These are phyloP conservation scores for Schizosaccharomyces lindneri DNA, from an alignment of 805 yeast genomes.

Conservation along the genomic window DNA sequence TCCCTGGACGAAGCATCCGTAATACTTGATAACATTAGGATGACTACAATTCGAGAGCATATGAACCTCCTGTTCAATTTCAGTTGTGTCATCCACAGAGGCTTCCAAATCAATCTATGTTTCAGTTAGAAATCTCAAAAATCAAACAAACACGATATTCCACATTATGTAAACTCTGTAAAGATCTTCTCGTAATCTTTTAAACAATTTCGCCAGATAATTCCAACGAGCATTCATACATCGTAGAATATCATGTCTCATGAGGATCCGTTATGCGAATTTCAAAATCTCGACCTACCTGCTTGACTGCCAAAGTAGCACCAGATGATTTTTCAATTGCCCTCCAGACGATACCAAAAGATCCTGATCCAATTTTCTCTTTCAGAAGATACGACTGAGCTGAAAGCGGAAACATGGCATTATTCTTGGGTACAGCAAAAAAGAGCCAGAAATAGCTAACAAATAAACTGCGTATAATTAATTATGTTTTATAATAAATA, in stretches of 20 bases:
- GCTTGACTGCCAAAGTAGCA: constrained; percentile 33
- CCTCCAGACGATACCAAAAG: constrained; percentile 1
- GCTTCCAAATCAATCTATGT: constrained; percentile 40
- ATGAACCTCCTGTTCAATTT: constrained; percentile 47
- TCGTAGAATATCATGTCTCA: no score
- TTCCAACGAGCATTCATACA: no score
- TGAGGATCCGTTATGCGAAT: no score
- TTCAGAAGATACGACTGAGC: constrained; percentile 16
- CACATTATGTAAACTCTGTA: no score
- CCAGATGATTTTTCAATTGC: constrained; percentile 17
- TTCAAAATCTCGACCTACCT: neutral
- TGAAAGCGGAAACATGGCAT: neutral
- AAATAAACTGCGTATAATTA: no score
- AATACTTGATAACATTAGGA: constrained; percentile 36
- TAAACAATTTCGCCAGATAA: no score
- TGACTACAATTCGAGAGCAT: constrained; percentile 42
- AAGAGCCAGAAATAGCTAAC: no score
- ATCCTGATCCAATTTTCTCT: constrained; percentile 25
- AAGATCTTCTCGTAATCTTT: no score
- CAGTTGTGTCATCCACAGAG: constrained; percentile 39
- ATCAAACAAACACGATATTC: neutral
- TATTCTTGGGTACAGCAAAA: neutral
- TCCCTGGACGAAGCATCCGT: constrained; percentile 47
- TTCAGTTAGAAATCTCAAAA: neutral
- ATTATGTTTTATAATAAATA: no score